Conservation (phyloP, 129 eudicot genomes). For the Tanacetum coccineum region DNA sequence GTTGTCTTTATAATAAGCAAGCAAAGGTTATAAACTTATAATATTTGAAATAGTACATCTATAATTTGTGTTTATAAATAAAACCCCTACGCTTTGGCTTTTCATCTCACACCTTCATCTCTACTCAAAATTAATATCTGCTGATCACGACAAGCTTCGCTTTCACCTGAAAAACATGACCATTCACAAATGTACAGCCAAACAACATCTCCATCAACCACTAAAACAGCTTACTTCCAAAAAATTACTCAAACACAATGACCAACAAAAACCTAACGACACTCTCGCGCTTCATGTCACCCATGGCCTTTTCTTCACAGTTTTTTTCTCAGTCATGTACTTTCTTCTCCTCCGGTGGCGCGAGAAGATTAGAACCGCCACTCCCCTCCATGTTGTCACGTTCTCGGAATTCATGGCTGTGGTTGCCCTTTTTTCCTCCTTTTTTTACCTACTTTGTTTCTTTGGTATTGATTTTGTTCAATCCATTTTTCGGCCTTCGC, state of each 20-base stretch:
- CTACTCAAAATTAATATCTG: neutral
- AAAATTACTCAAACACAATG: slow-evolving; percentile 20
- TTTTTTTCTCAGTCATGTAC: slow-evolving; percentile 51
- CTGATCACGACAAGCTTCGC: neutral
- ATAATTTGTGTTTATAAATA: slow-evolving; percentile 22
- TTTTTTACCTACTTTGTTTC: slow-evolving; percentile 46
- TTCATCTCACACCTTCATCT: slow-evolving; percentile 14
- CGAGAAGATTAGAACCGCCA: slow-evolving; percentile 52
- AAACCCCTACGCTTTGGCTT: slow-evolving; percentile 1
- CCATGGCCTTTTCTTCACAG: slow-evolving; percentile 53
- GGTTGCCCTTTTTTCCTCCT: slow-evolving; percentile 46
- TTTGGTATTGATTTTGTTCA: slow-evolving; percentile 55
- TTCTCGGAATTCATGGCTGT: slow-evolving; percentile 47
- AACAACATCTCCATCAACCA: neutral
- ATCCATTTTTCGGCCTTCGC: slow-evolving; percentile 31
- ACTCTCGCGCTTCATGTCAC: slow-evolving; percentile 50
- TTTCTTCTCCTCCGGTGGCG: slow-evolving; percentile 65
- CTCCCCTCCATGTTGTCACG: slow-evolving; percentile 53
- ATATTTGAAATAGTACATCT: too few species aligned
- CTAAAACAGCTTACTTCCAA: slow-evolving; percentile 20
- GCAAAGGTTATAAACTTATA: too few species aligned
- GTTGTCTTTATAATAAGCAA: too few species aligned
- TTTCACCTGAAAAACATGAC: slow-evolving; percentile 21
- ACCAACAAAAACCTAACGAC: slow-evolving; percentile 40
- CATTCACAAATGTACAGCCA: slow-evolving; percentile 24